Percentiles rank a stretch among this genome's conserved stretches.
Evolutionary conservation across 2,329 filamentous ascomycete species (phyloP).

Genomic region (Claviceps citrina): DNA sequence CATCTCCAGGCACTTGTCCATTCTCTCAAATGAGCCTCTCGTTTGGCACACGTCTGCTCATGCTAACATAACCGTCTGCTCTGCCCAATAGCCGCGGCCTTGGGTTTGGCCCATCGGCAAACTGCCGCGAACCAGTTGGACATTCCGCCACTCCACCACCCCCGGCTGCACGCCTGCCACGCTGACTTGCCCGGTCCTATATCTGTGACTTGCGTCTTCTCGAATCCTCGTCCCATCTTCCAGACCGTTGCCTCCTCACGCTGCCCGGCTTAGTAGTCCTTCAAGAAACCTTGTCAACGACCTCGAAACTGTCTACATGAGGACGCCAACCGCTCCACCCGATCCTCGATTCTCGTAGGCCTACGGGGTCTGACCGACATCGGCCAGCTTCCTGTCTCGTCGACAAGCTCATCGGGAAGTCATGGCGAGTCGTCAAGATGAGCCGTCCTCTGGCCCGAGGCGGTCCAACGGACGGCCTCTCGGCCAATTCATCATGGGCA

Average conservation of each 20-base stretch:
- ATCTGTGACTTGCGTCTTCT: background rate
- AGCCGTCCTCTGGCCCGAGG: constrained; percentile 21
- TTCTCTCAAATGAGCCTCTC: too few relatives aligned
- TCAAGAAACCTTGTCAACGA: constrained; percentile 6
- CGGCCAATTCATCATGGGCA: constrained; percentile 67
- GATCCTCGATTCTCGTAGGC: constrained; percentile 22
- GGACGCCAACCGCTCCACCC: constrained; percentile 18
- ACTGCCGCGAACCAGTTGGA: constrained; percentile 12
- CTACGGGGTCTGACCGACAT: constrained; percentile 19
- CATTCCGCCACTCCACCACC: background rate
- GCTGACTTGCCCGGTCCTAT: constrained; percentile 10
- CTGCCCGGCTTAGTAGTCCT: constrained; percentile 4
- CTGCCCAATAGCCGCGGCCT: constrained; percentile 12
- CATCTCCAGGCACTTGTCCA: too few relatives aligned
- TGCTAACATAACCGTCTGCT: constrained; percentile 10
- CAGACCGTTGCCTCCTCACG: background rate
- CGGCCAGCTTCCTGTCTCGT: constrained; percentile 19
- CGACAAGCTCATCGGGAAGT: constrained; percentile 20
- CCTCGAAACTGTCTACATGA: constrained; percentile 23
- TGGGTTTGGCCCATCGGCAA: constrained; percentile 18
- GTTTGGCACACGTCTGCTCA: background rate
- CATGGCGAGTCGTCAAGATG: constrained; percentile 26
- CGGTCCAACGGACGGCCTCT: constrained; percentile 27
- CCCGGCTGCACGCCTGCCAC: constrained; percentile 1
- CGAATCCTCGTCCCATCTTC: constrained; percentile 1